Base-by-base conservation (phyloP, 306 rosid genomes). In the Vachellia collinsii region DNA sequence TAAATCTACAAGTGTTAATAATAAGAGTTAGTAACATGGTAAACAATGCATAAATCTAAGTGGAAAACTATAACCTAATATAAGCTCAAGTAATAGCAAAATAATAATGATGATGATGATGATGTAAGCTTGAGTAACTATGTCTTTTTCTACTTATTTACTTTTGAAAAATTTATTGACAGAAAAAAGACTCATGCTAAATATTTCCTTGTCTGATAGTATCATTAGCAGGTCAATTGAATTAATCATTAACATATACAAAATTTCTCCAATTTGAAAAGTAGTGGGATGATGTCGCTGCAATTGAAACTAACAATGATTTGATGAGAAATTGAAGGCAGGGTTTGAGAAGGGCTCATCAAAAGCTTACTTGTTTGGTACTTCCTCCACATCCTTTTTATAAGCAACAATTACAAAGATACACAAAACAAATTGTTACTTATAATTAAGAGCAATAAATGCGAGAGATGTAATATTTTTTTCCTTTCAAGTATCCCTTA, bases 111-210 rank as follows among this genome's bases (percentile, higher is more conserved):
- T 29, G 34, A 29, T 29, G 34, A 29, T 29, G 34, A 29, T 29
- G 34, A 29, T 29, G 34, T 29, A 29, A 29, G 62, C 62, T 19
- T 56, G 7, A 54, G 29, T 56, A 20, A 7, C 61, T 7, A 6
- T 50, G 61, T 4, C 54, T n/a, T 7, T 53, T 53, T 53, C 61
- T 56, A 22, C 20, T 8, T 56, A 20, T 20, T 56, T 59, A 68
- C 62, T 62, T n/a, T 78, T 76, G 25, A 36, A 72, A 79, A 70
- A 12, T 64, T 23, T 20, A 61, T 59, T 29, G 13, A 64, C 8
- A 69, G 76, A 64, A 7, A 41, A 36, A 36, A 70, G 7, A 41
- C 8, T 67, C 37, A 14, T 20, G 53, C 22, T 68, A 6, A 34
- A 36, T 37, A 3, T 29, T 64, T 36, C 10, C 20, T 16, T 64